Percentiles rank a stretch among this genome's conserved stretches.
Conservation (phyloP, 768 basidiomycete species). For the Mycena floridula region DNA sequence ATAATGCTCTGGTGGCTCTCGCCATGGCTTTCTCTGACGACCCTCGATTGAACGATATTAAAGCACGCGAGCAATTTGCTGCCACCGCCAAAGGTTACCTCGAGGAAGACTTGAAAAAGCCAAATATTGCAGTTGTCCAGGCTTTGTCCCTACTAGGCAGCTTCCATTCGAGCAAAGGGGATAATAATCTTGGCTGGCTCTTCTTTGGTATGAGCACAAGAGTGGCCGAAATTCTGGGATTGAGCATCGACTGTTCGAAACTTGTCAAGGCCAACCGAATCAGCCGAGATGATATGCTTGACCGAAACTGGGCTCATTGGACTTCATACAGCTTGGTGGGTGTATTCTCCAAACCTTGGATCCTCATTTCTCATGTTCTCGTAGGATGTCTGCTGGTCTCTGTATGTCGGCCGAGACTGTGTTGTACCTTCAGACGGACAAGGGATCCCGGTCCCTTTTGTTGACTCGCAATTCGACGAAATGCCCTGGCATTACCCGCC, state of each 20-base stretch:
- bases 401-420: constrained; percentile 61
- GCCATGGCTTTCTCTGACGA: constrained; percentile 40
- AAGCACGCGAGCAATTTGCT: constrained; percentile 35
- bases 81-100: constrained; percentile 37
- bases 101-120: constrained; percentile 40
- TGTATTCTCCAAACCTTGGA: neutral
- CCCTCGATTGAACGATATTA: constrained; percentile 33
- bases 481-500: constrained; percentile 38
- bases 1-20: constrained; percentile 54
- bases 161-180: constrained; percentile 40
- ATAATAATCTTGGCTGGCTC: constrained; percentile 40
- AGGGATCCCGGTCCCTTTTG: constrained; percentile 39
- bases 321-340: constrained; percentile 47
- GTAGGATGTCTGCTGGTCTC: constrained; percentile 59
- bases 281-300: constrained; percentile 43
- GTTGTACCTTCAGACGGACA: constrained; percentile 31
- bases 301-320: constrained; percentile 59
- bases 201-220: constrained; percentile 52
- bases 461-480: constrained; percentile 44
- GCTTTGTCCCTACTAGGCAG: constrained; percentile 37
- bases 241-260: constrained; percentile 49
- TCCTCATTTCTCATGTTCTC: neutral
- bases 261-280: constrained; percentile 51
- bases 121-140: constrained; percentile 38
- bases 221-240: constrained; percentile 53